phyloP scores from a whole-genome alignment of 2,329 filamentous ascomycete species.

The Fusarium pseudocircinatum region DNA sequence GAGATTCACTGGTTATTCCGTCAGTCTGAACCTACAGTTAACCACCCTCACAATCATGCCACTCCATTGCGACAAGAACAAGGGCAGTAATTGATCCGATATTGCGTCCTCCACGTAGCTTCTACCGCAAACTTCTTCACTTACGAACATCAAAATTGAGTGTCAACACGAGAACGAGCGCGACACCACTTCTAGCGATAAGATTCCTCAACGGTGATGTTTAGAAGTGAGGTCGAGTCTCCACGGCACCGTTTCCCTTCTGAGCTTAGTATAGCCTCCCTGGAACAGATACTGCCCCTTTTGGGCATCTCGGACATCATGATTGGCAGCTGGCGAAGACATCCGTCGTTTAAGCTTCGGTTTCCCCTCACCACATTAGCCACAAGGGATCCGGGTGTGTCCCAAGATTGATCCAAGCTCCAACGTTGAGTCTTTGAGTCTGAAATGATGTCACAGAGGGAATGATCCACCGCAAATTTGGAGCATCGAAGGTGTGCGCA shows the following conservation, averaged over 20 bases:
- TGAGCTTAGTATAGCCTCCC: neutral
- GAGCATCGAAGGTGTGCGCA: no score
- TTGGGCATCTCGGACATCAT: neutral
- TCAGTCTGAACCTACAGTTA: no score
- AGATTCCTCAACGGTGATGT: no score
- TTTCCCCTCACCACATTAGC: no score
- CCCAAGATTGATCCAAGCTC: rapidly evolving
- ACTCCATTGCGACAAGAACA: neutral
- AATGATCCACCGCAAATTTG: no score
- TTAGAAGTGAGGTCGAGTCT: no score
- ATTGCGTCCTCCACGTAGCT: neutral
- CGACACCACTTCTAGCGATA: neutral
- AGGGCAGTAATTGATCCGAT: neutral
- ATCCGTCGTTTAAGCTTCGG: neutral
- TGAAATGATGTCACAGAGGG: neutral
- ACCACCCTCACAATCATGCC: no score
- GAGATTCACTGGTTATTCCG: no score
- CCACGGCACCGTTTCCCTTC: no score
- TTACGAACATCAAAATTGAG: rapidly evolving
- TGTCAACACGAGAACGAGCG: neutral
- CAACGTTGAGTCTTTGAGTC: neutral
- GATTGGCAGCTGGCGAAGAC: neutral
- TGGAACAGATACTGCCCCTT: neutral
- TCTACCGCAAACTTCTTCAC: rapidly evolving
- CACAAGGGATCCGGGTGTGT: no score